These are phyloP conservation scores for Phanerodontia chrysosporium DNA, from an alignment of 768 basidiomycete genomes.

Conservation along the genomic window DNA sequence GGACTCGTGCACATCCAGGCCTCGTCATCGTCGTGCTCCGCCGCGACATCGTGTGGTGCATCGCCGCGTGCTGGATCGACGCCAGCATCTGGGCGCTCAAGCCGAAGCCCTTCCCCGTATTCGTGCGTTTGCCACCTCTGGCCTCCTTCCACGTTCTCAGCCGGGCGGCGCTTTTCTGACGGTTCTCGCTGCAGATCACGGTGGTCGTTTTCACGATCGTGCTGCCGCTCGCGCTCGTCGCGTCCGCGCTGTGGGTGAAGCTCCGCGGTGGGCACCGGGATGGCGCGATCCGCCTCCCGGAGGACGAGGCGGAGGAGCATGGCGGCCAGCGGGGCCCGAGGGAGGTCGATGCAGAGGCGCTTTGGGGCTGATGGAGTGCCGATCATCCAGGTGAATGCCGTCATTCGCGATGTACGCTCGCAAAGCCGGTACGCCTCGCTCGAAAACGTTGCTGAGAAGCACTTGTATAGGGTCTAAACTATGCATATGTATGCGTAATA, in stretches of 20 bases:
- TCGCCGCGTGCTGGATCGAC: constrained; percentile 72
- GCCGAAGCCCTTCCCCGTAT: constrained; percentile 63
- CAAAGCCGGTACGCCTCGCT: too few relatives aligned
- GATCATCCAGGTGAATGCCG: too few relatives aligned
- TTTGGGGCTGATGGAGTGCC: constrained; percentile 28
- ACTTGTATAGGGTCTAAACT: too few relatives aligned
- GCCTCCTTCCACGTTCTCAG: too few relatives aligned
- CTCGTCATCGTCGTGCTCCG: constrained; percentile 51
- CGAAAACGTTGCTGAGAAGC: too few relatives aligned
- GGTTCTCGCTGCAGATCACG: constrained; percentile 41
- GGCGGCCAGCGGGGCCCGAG: constrained; percentile 26
- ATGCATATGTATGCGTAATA: too few relatives aligned
- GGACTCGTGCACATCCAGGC: constrained; percentile 26
- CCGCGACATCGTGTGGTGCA: constrained; percentile 70
- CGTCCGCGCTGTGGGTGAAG: constrained; percentile 36
- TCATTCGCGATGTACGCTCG: too few relatives aligned
- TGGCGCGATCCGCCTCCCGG: constrained; percentile 41
- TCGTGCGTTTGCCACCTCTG: constrained; percentile 32
- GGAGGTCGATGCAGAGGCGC: constrained; percentile 39
- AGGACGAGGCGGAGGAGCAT: constrained; percentile 13
- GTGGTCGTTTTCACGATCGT: constrained; percentile 60
- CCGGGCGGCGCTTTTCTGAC: too few relatives aligned
- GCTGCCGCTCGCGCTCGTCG: constrained; percentile 58
- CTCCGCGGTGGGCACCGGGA: constrained; percentile 23
- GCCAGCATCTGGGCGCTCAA: constrained; percentile 55